Percentiles rank a stretch among this genome's conserved stretches.
Conservation (phyloP, 768 basidiomycete genomes). For the Mycena vitilis region DNA sequence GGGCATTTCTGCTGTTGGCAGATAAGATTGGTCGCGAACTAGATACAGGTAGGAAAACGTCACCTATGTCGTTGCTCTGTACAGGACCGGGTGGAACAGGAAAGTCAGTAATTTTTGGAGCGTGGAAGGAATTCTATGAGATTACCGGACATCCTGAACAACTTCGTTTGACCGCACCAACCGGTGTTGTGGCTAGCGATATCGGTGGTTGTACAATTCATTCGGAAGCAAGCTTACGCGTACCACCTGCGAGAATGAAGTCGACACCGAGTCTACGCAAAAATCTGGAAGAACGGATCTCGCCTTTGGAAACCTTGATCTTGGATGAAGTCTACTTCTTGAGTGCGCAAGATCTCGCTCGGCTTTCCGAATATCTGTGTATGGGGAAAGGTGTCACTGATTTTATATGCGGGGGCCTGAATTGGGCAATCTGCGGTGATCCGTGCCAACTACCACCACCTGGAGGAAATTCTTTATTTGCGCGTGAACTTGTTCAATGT, state of each 20-base stretch:
- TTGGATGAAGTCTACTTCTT: not conserved
- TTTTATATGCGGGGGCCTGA: not conserved
- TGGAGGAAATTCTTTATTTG: constrained; percentile 3
- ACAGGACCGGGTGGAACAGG: constrained; percentile 38
- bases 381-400: constrained; percentile 23
- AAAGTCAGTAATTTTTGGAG: too few relatives aligned
- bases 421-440: not conserved
- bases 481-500: constrained; percentile 8
- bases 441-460: constrained; percentile 25
- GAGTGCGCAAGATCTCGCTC: constrained; percentile 2
- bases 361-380: constrained; percentile 13
- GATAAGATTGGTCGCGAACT: constrained; percentile 14
- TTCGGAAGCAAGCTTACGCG: constrained; percentile 31
- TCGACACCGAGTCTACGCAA: not conserved
- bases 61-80: constrained; percentile 22
- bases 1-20: constrained; percentile 9
- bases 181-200: constrained; percentile 40
- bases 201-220: constrained; percentile 38
- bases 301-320: not conserved
- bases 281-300: constrained; percentile 5
- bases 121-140: too few relatives aligned
- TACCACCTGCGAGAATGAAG: constrained; percentile 21
- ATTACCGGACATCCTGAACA: not conserved
- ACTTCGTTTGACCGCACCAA: constrained; percentile 34
- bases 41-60: not conserved